A percentile compares a stretch with the other conserved stretches of the same genome.
These are phyloP conservation scores for Dactylonectria macrodidyma DNA, from an alignment of 2,329 filamentous ascomycete species.

Conservation along the genomic window DNA sequence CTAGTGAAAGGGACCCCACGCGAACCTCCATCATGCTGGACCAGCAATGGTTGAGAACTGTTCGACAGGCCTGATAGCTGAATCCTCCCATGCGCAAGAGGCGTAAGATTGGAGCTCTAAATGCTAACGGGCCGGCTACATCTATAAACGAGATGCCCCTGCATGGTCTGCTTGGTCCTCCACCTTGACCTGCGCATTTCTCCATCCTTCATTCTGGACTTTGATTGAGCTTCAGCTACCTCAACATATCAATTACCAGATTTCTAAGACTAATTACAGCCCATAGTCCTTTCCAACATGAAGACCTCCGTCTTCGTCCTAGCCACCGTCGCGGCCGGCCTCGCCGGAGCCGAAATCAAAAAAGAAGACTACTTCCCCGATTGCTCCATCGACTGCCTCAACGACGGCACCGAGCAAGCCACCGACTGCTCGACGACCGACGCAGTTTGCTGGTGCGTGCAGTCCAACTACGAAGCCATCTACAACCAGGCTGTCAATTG, in stretches of 20 bases:
- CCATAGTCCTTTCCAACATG: conserved; percentile 27
- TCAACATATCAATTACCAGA: not conserved
- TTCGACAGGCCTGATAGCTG: not conserved
- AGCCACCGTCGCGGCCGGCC: conserved; percentile 37
- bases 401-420: conserved; percentile 40
- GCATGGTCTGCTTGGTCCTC: not conserved
- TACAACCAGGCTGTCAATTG: conserved; percentile 45
- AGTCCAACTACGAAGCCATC: conserved; percentile 49
- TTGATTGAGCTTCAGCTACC: too few relatives aligned
- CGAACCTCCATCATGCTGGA: too few relatives aligned
- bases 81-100: not conserved
- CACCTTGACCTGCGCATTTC: not conserved
- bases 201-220: not conserved
- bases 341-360: conserved; percentile 38
- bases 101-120: not conserved
- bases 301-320: conserved; percentile 40
- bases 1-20: too few relatives aligned
- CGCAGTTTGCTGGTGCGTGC: conserved; percentile 45
- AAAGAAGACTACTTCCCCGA: conserved; percentile 45
- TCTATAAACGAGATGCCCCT: not conserved
- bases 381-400: conserved; percentile 50
- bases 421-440: conserved; percentile 46
- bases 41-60: too few relatives aligned
- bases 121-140: not conserved
- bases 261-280: not conserved